Base-by-base conservation (phyloP, 1,284 basidiomycete genomes). In the Tremellales sp. region DNA sequence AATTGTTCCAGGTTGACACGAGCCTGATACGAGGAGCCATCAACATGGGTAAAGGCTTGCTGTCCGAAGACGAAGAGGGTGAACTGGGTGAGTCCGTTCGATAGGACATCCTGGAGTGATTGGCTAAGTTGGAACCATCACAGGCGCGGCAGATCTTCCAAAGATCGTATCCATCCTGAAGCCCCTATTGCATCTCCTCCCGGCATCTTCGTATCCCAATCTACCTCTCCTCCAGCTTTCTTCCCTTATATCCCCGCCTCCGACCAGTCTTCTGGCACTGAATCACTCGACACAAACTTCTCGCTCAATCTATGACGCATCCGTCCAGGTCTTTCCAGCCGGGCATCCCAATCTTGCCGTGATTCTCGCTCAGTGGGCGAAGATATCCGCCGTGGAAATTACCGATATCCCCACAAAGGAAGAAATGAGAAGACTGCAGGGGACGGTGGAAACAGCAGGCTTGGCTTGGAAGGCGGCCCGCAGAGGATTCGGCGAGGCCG, bases 271-370 rank as follows among this genome's bases (percentile, higher is more conserved):
- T 80, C 7, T 80, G 85, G 13, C 77, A 90, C 5, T 79, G 85
- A 8, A 47, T 54, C 6, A 52, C 61, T 6, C n/a, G n/a, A n/a
- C n/a, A n/a, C n/a, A n/a, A n/a, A n/a, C n/a, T n/a, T n/a, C 78
- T 83, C 0, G 77, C 77, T 8, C 77, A 76, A 40, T 76, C 4
- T 76, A 76, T n/a, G 74, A 77, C 1, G 89, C 83, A 0, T 57
- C 71, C 84, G 14, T 69, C 13, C 66, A 64, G 2, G 65, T 87
- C 4, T 78, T 88, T 21, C 67, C 76, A 0, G 67, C 75, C 13
- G 86, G 86, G 3, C 91, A 95, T 67, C 91, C 92, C 0, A 79
- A 85, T 0, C 78, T 86, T 4, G 88, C 80, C 0, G 71, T 95
- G 29, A 81, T 85, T 4, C 73, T 86, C 5, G 82, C 85, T 2